Percentiles rank a stretch among this genome's conserved stretches.
phyloP scores from a whole-genome alignment of 768 basidiomycete genomes.

The Tubosaeta brunneosetosa region DNA sequence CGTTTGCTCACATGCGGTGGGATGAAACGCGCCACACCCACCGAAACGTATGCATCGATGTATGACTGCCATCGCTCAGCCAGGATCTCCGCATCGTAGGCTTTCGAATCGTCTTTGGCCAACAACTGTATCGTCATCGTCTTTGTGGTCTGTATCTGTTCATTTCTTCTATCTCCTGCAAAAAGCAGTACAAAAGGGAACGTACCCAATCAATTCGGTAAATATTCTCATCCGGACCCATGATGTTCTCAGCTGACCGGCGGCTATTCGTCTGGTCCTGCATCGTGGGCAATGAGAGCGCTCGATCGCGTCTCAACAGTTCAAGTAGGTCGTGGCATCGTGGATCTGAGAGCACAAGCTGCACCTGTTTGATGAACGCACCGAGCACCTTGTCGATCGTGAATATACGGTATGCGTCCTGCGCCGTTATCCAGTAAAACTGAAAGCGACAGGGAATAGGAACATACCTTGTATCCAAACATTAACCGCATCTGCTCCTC shows the following conservation, averaged over 20 bases:
- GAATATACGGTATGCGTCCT: slow-evolving; percentile 86
- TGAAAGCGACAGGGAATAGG: not conserved
- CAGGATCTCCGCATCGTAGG: slow-evolving; percentile 71
- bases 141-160: slow-evolving; percentile 60
- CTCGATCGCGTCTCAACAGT: slow-evolving; percentile 62
- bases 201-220: slow-evolving; percentile 80
- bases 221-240: slow-evolving; percentile 73
- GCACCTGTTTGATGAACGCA: slow-evolving; percentile 86
- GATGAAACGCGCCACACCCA: slow-evolving; percentile 27
- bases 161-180: not conserved
- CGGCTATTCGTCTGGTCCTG: slow-evolving; percentile 71
- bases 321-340: slow-evolving; percentile 73
- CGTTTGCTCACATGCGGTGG: not conserved
- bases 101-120: slow-evolving; percentile 72
- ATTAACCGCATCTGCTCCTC: slow-evolving; percentile 88
- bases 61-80: slow-evolving; percentile 78
- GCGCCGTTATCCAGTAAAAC: slow-evolving; percentile 2
- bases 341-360: slow-evolving; percentile 60
- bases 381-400: slow-evolving; percentile 92
- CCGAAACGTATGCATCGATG: slow-evolving; percentile 70
- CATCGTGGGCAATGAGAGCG: slow-evolving; percentile 51
- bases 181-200: not conserved
- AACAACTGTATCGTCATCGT: slow-evolving; percentile 70
- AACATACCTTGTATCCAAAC: slow-evolving; percentile 72
- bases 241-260: slow-evolving; percentile 60